Conservation (phyloP, 2,329 filamentous ascomycete genomes). For the Aspergillus ibericus region DNA sequence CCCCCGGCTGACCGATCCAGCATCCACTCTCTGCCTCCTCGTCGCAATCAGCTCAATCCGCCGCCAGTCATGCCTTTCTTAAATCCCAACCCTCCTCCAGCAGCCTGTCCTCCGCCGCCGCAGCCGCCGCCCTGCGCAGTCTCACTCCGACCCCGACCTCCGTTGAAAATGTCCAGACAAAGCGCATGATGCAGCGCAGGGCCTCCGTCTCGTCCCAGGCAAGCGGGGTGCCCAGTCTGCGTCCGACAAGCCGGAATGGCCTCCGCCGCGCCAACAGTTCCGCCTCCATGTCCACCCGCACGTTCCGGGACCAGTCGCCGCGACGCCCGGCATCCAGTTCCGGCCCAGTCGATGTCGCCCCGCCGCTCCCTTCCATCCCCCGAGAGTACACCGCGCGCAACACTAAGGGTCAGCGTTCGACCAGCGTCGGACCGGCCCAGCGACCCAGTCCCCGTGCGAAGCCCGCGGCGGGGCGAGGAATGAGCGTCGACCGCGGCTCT, state of each 20-base stretch:
- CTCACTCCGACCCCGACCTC: conserved; percentile 75
- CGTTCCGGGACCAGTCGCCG: conserved; percentile 77
- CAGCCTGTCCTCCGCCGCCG: conserved; percentile 78
- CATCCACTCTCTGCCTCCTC: conserved; percentile 66
- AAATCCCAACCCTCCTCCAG: conserved; percentile 63
- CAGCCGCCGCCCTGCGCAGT: conserved; percentile 78
- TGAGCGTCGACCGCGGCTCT: conserved; percentile 40
- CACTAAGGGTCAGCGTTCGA: conserved; percentile 43
- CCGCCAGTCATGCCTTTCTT: conserved; percentile 78
- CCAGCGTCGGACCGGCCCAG: conserved; percentile 53
- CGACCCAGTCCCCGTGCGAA: conserved; percentile 49
- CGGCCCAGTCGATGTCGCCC: conserved; percentile 53
- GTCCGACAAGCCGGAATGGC: conserved; percentile 40
- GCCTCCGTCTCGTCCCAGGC: conserved; percentile 69
- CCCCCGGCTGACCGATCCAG: conserved; percentile 7
- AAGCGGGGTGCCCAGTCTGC: conserved; percentile 48
- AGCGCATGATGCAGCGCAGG: conserved; percentile 73
- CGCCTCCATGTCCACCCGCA: conserved; percentile 83
- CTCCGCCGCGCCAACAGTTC: conserved; percentile 68
- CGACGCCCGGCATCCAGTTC: conserved; percentile 46
- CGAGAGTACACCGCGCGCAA: conserved; percentile 42
- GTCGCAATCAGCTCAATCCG: conserved; percentile 72
- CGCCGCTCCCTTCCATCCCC: conserved; percentile 76
- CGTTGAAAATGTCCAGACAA: conserved; percentile 82
- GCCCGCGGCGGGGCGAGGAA: conserved; percentile 40